Evolutionary conservation across 305 asterid species (phyloP).

Genomic region (Fraxinus baroniana): DNA sequence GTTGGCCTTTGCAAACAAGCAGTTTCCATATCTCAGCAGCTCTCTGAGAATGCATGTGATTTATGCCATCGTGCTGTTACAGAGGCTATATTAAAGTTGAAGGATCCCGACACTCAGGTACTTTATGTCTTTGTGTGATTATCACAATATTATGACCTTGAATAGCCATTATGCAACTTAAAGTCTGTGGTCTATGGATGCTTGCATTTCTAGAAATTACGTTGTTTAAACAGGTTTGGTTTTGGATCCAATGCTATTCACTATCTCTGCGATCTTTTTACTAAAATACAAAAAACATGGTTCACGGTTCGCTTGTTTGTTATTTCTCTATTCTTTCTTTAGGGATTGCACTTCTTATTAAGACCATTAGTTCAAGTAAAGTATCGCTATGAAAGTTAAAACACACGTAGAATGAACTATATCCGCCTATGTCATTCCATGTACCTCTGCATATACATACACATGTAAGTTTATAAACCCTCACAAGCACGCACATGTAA

Average conservation of each 20-base stretch:
- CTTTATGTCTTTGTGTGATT: background rate
- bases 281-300: background rate
- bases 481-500: background rate
- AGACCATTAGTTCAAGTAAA: background rate
- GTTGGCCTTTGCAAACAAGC: conserved; percentile 56
- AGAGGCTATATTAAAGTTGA: conserved; percentile 68
- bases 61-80: conserved; percentile 64
- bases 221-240: background rate
- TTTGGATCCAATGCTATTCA: background rate
- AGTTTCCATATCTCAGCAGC: conserved; percentile 32
- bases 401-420: background rate
- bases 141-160: background rate
- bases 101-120: conserved; percentile 96
- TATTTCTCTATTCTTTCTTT: background rate
- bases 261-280: background rate
- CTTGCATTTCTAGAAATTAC: background rate
- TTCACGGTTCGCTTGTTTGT: background rate
- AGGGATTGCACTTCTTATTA: background rate
- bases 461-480: background rate
- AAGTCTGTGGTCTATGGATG: background rate
- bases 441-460: background rate
- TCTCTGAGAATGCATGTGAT: conserved; percentile 61
- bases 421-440: background rate
- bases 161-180: background rate
- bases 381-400: background rate